phyloP scores from a whole-genome alignment of 768 basidiomycete species.

The Kwoniella dendrophila region DNA sequence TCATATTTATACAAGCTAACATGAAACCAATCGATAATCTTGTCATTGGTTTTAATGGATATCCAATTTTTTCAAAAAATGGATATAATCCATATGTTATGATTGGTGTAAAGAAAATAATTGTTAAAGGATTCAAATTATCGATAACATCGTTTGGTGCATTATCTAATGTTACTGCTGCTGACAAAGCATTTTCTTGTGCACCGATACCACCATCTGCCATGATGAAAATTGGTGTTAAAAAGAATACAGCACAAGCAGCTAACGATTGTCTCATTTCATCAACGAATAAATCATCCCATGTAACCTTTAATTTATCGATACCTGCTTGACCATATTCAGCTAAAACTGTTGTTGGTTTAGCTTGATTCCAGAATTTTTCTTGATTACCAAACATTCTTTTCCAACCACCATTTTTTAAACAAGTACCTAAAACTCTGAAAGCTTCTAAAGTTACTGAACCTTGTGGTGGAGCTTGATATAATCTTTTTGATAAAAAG shows the following conservation, averaged over 20 bases:
- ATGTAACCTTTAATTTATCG: conserved; percentile 36
- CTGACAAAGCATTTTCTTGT: conserved; percentile 44
- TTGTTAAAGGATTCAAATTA: conserved; percentile 55
- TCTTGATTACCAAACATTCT: conserved; percentile 39
- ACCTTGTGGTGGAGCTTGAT: conserved; percentile 53
- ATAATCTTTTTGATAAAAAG: conserved; percentile 40
- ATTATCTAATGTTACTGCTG: conserved; percentile 51
- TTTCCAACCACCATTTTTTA: conserved; percentile 38
- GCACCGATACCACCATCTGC: conserved; percentile 52
- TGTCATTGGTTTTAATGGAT: conserved; percentile 50
- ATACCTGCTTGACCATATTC: conserved; percentile 35
- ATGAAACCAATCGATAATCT: conserved; percentile 44
- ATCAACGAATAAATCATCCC: conserved; percentile 57
- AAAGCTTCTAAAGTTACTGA: conserved; percentile 51
- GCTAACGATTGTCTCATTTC: conserved; percentile 48
- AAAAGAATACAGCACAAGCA: conserved; percentile 52
- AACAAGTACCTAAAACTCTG: conserved; percentile 35
- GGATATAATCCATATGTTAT: conserved; percentile 49
- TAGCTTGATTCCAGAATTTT: conserved; percentile 52
- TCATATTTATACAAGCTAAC: conserved; percentile 35
- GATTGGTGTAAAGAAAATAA: conserved; percentile 50
- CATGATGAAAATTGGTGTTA: conserved; percentile 53
- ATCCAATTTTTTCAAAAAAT: conserved; percentile 39
- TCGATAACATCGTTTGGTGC: conserved; percentile 54
- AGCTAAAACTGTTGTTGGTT: conserved; percentile 45